phyloP scores from a whole-genome alignment of 129 eudicot species.

The Saposhnikovia divaricata region DNA sequence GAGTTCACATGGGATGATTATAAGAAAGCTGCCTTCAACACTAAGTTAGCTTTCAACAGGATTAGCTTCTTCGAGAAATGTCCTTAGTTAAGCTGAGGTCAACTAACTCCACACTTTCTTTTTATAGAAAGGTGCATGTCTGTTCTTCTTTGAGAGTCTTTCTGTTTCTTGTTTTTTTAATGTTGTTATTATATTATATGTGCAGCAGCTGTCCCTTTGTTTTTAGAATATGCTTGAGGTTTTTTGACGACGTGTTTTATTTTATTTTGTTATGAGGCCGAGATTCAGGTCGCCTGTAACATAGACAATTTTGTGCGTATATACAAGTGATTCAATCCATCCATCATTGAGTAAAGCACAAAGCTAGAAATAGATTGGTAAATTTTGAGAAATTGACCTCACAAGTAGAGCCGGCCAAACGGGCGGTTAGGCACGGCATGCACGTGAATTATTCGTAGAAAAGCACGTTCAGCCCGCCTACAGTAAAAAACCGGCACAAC shows the following conservation, averaged over 20 bases:
- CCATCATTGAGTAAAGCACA: too few relatives aligned
- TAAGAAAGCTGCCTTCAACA: conserved; percentile 33
- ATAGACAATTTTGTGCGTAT: too few relatives aligned
- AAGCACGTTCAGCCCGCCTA: too few relatives aligned
- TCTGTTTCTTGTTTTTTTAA: not conserved
- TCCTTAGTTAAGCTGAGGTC: not conserved
- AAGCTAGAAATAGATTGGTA: too few relatives aligned
- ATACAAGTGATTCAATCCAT: too few relatives aligned
- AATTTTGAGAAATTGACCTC: too few relatives aligned
- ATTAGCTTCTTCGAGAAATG: conserved; percentile 29
- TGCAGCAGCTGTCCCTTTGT: not conserved
- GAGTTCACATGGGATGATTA: conserved; percentile 48
- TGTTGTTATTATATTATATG: not conserved
- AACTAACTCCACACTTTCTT: not conserved
- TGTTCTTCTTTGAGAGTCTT: not conserved
- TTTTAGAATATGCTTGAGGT: not conserved
- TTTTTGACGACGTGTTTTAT: not conserved
- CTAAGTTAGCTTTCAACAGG: conserved; percentile 31
- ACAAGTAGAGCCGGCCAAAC: too few relatives aligned
- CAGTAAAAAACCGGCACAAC: too few relatives aligned
- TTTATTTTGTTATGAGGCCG: too few relatives aligned
- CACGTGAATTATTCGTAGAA: too few relatives aligned
- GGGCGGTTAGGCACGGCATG: too few relatives aligned
- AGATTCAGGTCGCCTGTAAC: too few relatives aligned
- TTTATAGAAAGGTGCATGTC: not conserved